Evolutionary conservation across 2,329 filamentous ascomycete genomes (phyloP), one percentile per base, ranked within the genome.

Genomic region (Cytospora paraplurivora): DNA sequence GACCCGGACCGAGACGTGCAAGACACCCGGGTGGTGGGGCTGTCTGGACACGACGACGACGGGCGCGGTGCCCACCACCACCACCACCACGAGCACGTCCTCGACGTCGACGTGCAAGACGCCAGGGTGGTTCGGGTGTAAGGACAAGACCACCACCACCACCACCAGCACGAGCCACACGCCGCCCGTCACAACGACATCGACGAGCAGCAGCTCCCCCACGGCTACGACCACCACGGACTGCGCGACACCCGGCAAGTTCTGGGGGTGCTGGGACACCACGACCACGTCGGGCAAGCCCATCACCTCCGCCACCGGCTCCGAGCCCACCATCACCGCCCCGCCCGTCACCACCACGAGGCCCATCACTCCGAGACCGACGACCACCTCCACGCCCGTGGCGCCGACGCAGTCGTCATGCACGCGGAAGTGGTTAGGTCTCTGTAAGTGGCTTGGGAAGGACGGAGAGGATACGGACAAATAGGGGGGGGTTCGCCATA

Each of bases 21-120:
- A 95, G 75, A 97, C 93, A 1, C 93, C 93, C 34, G 92, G 93
- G 6, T 97, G 93, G 93, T 96, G 89, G 89, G 92, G 91, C 27
- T 93, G 87, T 72, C 77, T 91, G 47, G 89, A 92, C 68, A 83
- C 88, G 74, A 82, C 82, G 3, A 88, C 87, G 0, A 81, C 79
- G 1, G 77, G 77, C 12, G 81, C 76, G 0, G 2, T 27, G 27
- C 27, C 27, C 7, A 76, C 71, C 8, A 71, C 73, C 3, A 75
- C 76, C 4, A 75, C 75, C 7, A 79, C 79, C 0, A 76, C 76
- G 2, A 74, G 73, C 1, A 78, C 75, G 65, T 75, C 76, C 10
- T 83, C 81, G 0, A 77, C 76, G 1, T 76, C 73, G 35, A 87
- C 83, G 0, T 88, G 85, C 71, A 78, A 82, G 68, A 85, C 83